Base-by-base conservation (phyloP, 768 basidiomycete genomes). In the Phaeotremella skinneri region DNA sequence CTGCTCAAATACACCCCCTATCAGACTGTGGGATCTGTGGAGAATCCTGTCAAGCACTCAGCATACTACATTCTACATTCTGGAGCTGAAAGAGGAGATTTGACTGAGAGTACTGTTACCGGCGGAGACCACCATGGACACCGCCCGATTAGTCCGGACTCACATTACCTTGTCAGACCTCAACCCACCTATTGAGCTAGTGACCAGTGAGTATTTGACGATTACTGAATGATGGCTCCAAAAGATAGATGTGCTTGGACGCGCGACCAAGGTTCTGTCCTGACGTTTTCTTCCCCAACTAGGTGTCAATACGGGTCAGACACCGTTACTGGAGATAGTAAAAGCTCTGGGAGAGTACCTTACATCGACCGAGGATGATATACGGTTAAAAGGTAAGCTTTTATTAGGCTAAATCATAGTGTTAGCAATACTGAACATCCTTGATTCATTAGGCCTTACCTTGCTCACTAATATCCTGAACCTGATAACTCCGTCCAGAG, bases 331-430 rank as follows among this genome's bases (percentile, higher is more conserved):
- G 3, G 83, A 86, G 61, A 79, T 98, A 21, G 90, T 98, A 32
- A 91, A 90, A 72, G 85, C 86, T 25, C 82, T 96, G 0, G 90
- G 90, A 41, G 87, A 89, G 65, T 91, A 88, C 69, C 80, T 99
- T 14, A 93, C 90, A 0, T 85, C 90, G 1, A 89, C 92, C 57
- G 88, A 94, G 55, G 89, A 87, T 66, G 79, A 81, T 3, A 76
- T 87, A 11, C 82, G 94, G 27, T 83, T 84, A 7, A 90, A 90
- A 81, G 94, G 94, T 90, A 59, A 47, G 68, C 39, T 43, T 49
- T 49, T 4, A 16, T 52, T 43, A 9, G 21, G 23, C 20, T 41
- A 16, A 21, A 45, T 14, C 21, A 47, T 5, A 5, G 31, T 0
- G 5, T 48, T 13, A 47, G 51, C 30, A 13, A 31, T 2, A 17